Base-by-base conservation (phyloP, 2,329 filamentous ascomycete species). In the Pyrenophora seminiperda region DNA sequence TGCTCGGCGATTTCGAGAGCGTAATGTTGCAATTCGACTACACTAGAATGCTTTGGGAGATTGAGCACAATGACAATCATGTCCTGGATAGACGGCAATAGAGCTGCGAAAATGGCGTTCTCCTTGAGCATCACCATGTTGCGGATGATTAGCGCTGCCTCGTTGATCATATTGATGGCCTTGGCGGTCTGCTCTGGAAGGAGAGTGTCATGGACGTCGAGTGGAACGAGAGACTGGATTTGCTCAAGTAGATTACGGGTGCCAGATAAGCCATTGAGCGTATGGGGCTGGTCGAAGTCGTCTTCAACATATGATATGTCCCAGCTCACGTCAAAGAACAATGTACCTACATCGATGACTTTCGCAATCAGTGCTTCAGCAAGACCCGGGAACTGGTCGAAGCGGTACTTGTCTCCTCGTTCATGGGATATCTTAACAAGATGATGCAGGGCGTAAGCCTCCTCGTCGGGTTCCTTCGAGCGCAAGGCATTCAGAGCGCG, bases 81-180 rank as follows among this genome's bases (percentile, higher is more conserved):
- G 63, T 97, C 92, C 66, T 88, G 87, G 31, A 95, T 77, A 1
- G 91, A 81, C 13, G 83, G 83, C 53, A 93, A 85, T 18, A 88
- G 85, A 4, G 90, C 83, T 63, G 96, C 82, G 69, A 91, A 94
- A 18, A 82, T 76, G 0, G 93, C 93, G 67, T 99, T 99, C 55
- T 96, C 91, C 17, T 87, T 84, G 15, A 97, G 79, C 73, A 95
- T 89, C n/a, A 92, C 87, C 91, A 99, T 97, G 71, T 99, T 99
- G 42, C 94, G 85, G 34, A 97, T 80, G 14, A 96, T 92, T 38
- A 97, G 78, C 15, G 88, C 86, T 2, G 94, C 91, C 73, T 97
- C 92, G 18, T 88, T 93, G 54, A 96, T 82, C 58, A 90, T 83
- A 10, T 89, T 83, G 53, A 97, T 79, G 33, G 82, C 79, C 56